Evolutionary conservation across 495 filamentous ascomycete species (phyloP).

Genomic region (Delitschia confertaspora): DNA sequence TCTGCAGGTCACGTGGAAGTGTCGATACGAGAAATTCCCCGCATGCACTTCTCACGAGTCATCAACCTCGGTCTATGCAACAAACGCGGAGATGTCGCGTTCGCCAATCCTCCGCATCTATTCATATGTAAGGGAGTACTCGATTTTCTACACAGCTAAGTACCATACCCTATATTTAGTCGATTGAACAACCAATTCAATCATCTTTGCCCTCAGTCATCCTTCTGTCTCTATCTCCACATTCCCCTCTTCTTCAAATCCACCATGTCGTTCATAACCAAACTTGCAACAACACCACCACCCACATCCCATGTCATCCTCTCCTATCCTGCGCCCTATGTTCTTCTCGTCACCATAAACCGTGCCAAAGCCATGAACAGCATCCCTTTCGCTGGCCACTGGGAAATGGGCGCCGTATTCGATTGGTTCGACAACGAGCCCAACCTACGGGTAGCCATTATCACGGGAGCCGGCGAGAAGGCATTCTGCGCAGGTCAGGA

Average conservation of each 20-base stretch:
- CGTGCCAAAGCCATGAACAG: constrained; percentile 28
- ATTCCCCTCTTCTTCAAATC: not conserved
- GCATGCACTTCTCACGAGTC: no score
- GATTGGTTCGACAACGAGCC: constrained; percentile 51
- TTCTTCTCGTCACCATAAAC: constrained; percentile 32
- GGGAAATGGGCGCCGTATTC: constrained; percentile 46
- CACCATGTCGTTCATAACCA: constrained; percentile 2
- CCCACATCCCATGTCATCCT: constrained; percentile 24
- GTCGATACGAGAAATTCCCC: no score
- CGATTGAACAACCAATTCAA: no score
- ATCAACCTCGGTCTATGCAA: no score
- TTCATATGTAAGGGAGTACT: no score
- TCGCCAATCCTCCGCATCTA: no score
- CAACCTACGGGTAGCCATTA: constrained; percentile 44
- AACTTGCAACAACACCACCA: constrained; percentile 17
- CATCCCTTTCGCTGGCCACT: constrained; percentile 40
- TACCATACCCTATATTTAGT: no score
- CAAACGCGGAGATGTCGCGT: no score
- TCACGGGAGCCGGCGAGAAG: constrained; percentile 46
- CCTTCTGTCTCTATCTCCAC: no score
- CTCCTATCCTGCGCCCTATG: constrained; percentile 27
- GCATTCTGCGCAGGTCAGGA: constrained; percentile 55
- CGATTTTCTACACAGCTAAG: no score
- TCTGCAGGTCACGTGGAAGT: no score
- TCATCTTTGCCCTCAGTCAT: constrained; percentile 1